phyloP scores from a whole-genome alignment of 2,329 filamentous ascomycete species.

The Chrysosporium queenslandicum region DNA sequence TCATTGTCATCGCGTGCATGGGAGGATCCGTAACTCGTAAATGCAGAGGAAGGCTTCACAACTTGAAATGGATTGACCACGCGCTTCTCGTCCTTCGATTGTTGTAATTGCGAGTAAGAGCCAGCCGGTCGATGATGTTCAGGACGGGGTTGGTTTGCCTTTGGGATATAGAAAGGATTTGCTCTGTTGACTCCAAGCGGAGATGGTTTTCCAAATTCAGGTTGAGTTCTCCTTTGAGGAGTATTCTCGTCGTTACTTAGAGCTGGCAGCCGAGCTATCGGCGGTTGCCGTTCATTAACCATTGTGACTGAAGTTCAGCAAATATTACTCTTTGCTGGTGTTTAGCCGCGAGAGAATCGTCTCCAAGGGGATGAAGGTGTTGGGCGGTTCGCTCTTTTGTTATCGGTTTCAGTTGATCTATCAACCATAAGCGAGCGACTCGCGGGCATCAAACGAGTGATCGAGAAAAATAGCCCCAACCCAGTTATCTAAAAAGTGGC shows the following conservation, averaged over 20 bases:
- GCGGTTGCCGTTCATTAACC: slow-evolving; percentile 44
- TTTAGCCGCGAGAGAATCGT: neutral
- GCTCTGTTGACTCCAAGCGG: slow-evolving; percentile 40
- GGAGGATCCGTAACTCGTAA: slow-evolving; percentile 24
- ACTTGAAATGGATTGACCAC: slow-evolving; percentile 34
- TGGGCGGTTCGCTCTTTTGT: neutral
- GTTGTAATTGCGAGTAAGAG: slow-evolving; percentile 15
- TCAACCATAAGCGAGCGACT: neutral
- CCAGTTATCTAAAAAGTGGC: too few species aligned
- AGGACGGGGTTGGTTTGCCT: slow-evolving; percentile 39
- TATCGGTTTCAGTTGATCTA: too few species aligned
- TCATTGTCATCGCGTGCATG: slow-evolving; percentile 23
- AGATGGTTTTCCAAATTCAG: slow-evolving; percentile 51
- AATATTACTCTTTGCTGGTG: neutral
- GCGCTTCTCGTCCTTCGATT: slow-evolving; percentile 18
- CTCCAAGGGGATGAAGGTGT: neutral
- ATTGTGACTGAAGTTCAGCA: slow-evolving; percentile 27
- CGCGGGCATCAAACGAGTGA: neutral
- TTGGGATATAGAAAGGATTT: slow-evolving; percentile 45
- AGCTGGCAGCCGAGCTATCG: slow-evolving; percentile 28
- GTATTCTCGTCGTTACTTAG: slow-evolving; percentile 30
- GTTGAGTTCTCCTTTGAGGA: slow-evolving; percentile 29
- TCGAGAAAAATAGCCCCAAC: too few species aligned
- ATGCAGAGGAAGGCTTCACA: slow-evolving; percentile 28
- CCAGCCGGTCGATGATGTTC: slow-evolving; percentile 41